Evolutionary conservation across 2,329 filamentous ascomycete genomes (phyloP).

Genomic region (Teratosphaeria destructans): DNA sequence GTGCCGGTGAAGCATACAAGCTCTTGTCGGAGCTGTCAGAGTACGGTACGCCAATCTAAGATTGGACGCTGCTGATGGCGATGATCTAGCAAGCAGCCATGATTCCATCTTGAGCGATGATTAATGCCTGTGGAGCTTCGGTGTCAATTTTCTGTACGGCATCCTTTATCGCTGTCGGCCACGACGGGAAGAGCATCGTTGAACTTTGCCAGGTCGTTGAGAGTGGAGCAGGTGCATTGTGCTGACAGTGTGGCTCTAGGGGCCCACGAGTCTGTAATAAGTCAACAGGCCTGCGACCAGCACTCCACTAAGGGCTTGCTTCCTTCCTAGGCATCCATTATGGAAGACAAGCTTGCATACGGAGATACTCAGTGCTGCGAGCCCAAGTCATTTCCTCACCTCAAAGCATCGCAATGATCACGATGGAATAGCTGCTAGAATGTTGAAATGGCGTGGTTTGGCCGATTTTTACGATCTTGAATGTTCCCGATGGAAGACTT

Average conservation of each 20-base stretch:
- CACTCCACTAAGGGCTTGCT: neutral
- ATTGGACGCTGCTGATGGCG: neutral
- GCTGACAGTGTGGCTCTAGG: neutral
- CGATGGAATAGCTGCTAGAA: no score
- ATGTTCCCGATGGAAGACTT: no score
- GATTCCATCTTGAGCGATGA: neutral
- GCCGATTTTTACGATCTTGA: no score
- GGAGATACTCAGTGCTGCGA: no score
- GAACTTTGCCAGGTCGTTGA: neutral
- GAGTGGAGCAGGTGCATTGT: neutral
- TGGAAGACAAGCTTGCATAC: neutral
- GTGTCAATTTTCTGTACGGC: neutral
- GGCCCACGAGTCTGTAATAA: no score
- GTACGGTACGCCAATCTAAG: neutral
- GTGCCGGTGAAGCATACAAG: neutral
- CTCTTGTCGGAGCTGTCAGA: neutral
- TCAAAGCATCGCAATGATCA: no score
- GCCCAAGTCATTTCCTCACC: no score
- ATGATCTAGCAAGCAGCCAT: neutral
- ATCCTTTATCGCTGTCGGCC: neutral
- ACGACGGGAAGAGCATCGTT: neutral
- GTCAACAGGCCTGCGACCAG: neutral
- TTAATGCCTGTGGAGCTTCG: neutral
- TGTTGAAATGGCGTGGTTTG: no score
- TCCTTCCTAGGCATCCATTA: neutral